Conservation (phyloP, 2,329 filamentous ascomycete genomes). For the Falciphora oryzae region DNA sequence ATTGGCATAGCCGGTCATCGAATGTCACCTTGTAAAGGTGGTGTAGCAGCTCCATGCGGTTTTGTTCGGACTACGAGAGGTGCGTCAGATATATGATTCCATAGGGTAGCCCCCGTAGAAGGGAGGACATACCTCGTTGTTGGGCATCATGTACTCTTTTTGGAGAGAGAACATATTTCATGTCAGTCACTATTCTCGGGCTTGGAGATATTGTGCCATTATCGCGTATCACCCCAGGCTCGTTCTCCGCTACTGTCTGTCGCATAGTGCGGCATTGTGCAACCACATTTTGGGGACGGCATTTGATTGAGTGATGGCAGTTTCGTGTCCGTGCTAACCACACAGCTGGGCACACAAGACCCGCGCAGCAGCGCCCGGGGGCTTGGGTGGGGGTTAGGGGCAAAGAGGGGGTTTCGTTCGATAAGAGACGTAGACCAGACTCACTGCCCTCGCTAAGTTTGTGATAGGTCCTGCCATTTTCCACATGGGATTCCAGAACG, state of each 20-base stretch:
- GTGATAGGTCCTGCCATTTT: slow-evolving; percentile 9
- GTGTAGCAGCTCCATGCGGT: slow-evolving; percentile 19
- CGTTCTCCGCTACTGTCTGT: too few species aligned
- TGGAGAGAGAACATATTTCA: not conserved
- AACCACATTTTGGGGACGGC: not conserved
- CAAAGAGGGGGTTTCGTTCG: too few species aligned
- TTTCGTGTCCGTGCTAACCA: not conserved
- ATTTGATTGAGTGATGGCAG: too few species aligned
- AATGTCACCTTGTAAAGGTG: slow-evolving; percentile 19
- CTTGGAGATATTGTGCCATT: too few species aligned
- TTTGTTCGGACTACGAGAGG: slow-evolving; percentile 17
- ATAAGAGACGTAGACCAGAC: not conserved
- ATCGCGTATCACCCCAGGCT: too few species aligned
- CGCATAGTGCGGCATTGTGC: not conserved
- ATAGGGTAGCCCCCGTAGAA: too few species aligned
- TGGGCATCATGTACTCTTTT: slow-evolving; percentile 22
- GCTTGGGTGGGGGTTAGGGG: not conserved
- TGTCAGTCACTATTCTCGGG: not conserved
- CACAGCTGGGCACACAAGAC: not conserved
- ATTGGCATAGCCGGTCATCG: slow-evolving; percentile 16
- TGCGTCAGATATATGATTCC: not conserved
- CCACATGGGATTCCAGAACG: slow-evolving; percentile 7
- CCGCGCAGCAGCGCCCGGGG: too few species aligned
- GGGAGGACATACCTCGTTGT: slow-evolving; percentile 18
- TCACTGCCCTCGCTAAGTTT: slow-evolving; percentile 7